Evolutionary conservation across 257 asterid genomes (phyloP).

Genomic region (Solanum appendiculatum): DNA sequence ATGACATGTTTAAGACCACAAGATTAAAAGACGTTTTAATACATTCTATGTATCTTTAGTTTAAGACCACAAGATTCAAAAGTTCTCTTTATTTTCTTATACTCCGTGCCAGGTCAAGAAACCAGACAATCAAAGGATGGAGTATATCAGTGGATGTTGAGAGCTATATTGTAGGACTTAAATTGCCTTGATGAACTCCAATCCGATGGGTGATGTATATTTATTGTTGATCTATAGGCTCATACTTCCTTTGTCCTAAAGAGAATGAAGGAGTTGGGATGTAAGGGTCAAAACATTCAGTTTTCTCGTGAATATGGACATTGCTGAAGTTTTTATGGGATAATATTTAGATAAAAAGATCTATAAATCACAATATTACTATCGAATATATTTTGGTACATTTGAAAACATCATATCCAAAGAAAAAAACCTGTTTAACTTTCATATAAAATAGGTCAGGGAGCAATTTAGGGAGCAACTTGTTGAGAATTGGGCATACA

Average conservation of each 20-base stretch:
- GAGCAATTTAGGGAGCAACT: background rate
- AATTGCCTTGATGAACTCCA: background rate
- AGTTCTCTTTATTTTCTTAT: background rate
- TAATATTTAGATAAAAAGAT: background rate
- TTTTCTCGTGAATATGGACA: background rate
- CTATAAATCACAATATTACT: background rate
- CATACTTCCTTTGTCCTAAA: background rate
- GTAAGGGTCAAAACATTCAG: background rate
- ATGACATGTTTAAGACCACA: background rate
- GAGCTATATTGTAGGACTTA: background rate
- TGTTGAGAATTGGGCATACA: background rate
- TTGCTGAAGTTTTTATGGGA: background rate
- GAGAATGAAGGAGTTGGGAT: background rate
- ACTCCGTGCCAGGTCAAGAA: background rate
- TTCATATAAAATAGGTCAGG: background rate
- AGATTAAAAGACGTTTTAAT: background rate
- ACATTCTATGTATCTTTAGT: background rate
- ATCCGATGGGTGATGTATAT: background rate
- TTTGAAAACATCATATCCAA: background rate
- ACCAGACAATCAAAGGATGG: background rate
- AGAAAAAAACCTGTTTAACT: background rate
- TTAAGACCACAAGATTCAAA: background rate
- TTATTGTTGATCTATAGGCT: background rate
- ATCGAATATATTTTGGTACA: background rate
- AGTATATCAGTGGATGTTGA: background rate